Percentiles rank a stretch among this genome's conserved stretches.
These are phyloP conservation scores for Botrytis pseudocinerea DNA, from an alignment of 2,329 filamentous ascomycete species.

Conservation along the genomic window DNA sequence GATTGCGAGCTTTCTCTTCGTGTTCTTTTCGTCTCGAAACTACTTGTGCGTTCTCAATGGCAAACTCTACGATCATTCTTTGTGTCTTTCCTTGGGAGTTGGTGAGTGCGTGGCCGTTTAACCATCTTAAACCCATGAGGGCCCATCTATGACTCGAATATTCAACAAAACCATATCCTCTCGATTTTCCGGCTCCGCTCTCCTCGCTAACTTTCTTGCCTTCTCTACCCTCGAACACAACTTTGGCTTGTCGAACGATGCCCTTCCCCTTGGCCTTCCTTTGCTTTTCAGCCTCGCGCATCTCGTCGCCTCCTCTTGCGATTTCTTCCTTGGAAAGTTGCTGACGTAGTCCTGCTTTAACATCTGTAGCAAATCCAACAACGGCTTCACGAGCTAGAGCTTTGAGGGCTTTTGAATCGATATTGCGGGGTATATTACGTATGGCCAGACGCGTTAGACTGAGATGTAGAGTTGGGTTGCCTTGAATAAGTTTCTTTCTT, in stretches of 20 bases:
- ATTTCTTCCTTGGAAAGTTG: constrained; percentile 89
- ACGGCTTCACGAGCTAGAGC: constrained; percentile 87
- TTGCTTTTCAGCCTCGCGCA: constrained; percentile 75
- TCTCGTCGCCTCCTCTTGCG: constrained; percentile 74
- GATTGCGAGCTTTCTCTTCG: constrained; percentile 56
- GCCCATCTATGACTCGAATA: constrained; percentile 93
- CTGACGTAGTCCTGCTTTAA: constrained; percentile 72
- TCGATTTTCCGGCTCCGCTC: constrained; percentile 75
- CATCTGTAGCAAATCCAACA: constrained; percentile 89
- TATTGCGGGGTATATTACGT: constrained; percentile 82
- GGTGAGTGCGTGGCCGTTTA: constrained; percentile 73
- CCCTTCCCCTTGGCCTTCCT: constrained; percentile 82
- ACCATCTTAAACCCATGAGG: constrained; percentile 89
- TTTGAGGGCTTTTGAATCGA: constrained; percentile 86
- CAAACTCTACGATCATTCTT: constrained; percentile 91
- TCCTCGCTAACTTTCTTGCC: constrained; percentile 81
- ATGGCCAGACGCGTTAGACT: constrained; percentile 88
- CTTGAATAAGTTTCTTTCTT: constrained; percentile 85
- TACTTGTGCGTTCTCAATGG: constrained; percentile 96
- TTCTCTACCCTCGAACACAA: constrained; percentile 86
- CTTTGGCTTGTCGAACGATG: constrained; percentile 88
- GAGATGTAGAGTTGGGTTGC: constrained; percentile 84
- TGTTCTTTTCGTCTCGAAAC: constrained; percentile 73
- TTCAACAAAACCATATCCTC: constrained; percentile 97
- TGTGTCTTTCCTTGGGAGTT: constrained; percentile 75